Conservation (phyloP, 2,329 filamentous ascomycete genomes). For the Aspergillus sp. region DNA sequence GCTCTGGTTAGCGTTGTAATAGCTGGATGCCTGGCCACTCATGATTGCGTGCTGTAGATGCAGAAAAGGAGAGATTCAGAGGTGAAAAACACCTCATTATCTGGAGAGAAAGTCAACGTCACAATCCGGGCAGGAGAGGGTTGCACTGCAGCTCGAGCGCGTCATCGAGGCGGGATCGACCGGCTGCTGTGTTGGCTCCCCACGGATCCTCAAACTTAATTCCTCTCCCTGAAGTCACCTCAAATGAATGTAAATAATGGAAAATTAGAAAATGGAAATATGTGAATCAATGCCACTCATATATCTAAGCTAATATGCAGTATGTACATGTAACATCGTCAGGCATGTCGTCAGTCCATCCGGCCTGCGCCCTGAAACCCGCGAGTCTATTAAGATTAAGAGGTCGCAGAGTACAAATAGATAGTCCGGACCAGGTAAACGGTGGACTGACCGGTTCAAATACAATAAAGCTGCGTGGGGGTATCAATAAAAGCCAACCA, state of each 20-base stretch:
- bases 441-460: background rate
- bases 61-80: background rate
- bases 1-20: slow-evolving; percentile 36
- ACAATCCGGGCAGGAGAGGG: background rate
- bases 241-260: background rate
- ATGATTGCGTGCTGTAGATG: slow-evolving; percentile 22
- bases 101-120: no score
- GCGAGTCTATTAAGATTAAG: background rate
- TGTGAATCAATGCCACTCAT: background rate
- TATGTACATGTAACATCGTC: background rate
- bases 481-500: slow-evolving; percentile 20
- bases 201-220: background rate
- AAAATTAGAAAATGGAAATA: no score
- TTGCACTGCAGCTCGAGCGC: background rate
- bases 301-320: background rate
- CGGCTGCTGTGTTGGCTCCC: background rate
- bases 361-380: background rate
- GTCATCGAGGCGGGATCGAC: background rate
- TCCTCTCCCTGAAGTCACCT: background rate
- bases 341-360: background rate
- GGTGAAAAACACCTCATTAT: background rate
- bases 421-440: background rate
- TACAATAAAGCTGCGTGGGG: slow-evolving; percentile 8
- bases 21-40: slow-evolving; percentile 42
- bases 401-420: background rate